Conservation (phyloP, 2,329 filamentous ascomycete genomes). For the Westerdykella ornata region DNA sequence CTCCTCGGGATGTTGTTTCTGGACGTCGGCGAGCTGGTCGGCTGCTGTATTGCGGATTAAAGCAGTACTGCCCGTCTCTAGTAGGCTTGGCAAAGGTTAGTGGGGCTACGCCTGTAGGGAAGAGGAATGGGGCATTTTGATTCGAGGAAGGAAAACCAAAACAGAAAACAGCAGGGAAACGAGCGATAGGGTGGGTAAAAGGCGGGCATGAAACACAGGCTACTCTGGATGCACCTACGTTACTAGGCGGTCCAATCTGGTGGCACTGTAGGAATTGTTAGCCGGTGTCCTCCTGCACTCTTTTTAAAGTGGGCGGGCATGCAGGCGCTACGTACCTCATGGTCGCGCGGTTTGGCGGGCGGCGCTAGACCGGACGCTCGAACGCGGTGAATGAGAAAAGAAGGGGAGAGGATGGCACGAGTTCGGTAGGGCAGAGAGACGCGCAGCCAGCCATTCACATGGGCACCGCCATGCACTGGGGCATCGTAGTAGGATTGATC, state of each 20-base stretch:
- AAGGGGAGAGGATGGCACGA: slow-evolving; percentile 3
- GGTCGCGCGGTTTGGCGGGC: slow-evolving; percentile 5
- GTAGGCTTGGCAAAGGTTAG: slow-evolving; percentile 55
- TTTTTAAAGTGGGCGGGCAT: slow-evolving; percentile 7
- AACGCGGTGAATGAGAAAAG: slow-evolving; percentile 8
- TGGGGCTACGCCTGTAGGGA: slow-evolving; percentile 1
- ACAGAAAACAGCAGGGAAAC: not conserved
- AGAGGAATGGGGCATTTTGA: not conserved
- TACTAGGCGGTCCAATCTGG: slow-evolving; percentile 36
- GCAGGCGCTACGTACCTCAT: slow-evolving; percentile 21
- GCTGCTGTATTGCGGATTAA: slow-evolving; percentile 96
- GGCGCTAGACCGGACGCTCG: slow-evolving; percentile 4
- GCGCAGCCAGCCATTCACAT: not conserved
- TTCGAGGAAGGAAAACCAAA: not conserved
- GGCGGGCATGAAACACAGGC: not conserved
- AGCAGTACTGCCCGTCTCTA: slow-evolving; percentile 94
- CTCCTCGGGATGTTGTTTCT: slow-evolving; percentile 96
- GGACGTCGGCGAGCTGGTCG: slow-evolving; percentile 92
- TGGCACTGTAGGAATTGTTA: slow-evolving; percentile 32
- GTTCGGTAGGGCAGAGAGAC: slow-evolving; percentile 1
- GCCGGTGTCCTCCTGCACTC: slow-evolving; percentile 16
- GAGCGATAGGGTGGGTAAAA: not conserved
- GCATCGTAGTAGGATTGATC: not conserved
- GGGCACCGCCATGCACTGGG: not conserved
- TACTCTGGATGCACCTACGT: slow-evolving; percentile 25